Evolutionary conservation across 1,284 basidiomycete species (phyloP), one percentile per base, ranked within the genome.

Genomic region (Heliocybe sulcata): DNA sequence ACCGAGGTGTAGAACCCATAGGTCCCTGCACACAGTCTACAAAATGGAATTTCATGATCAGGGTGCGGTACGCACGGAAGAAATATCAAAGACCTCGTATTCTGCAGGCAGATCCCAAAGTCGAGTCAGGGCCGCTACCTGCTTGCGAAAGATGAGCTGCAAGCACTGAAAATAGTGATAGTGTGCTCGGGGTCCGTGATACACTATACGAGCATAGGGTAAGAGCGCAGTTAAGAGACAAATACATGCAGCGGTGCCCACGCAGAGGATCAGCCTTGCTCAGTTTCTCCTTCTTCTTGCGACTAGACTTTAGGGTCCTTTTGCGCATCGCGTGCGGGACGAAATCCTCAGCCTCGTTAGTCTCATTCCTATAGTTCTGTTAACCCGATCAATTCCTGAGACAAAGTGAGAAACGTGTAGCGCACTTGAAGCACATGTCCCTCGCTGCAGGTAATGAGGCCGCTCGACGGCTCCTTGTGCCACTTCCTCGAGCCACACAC

Each of bases 81-180:
- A 2, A 31, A 22, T 45, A 22, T 42, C 6, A 65, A 76, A 52
- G 54, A 91, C 92, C 80, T 94, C 92, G 59, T 90, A 89, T 57
- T 89, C 86, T 0, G 78, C 68, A 6, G 92, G 91, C 6, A 95
- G 72, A 12, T 73, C 65, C 92, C 92, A 95, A 2, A 85, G 61
- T 22, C 69, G 64, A 3, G 65, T 75, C 48, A 95, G 67, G n/a
- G 80, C 79, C 4, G 73, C 72, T 2, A 91, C 70, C 68, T 96
- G 93, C 61, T 85, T 80, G 14, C 92, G 76, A 8, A 95, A 72
- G 53, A 94, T 70, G 0, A 92, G 71, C 65, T 95, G 93, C 33
- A 91, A 73, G 60, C 87, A 90, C 60, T 94, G 86, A 57, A 91
- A 85, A 61, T 90, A 90, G 54, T 87, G 82, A 64, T 79, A 92